These are phyloP conservation scores for Trypanosoma lewisi DNA, from an alignment of 208 protist species.

Conservation along the genomic window DNA sequence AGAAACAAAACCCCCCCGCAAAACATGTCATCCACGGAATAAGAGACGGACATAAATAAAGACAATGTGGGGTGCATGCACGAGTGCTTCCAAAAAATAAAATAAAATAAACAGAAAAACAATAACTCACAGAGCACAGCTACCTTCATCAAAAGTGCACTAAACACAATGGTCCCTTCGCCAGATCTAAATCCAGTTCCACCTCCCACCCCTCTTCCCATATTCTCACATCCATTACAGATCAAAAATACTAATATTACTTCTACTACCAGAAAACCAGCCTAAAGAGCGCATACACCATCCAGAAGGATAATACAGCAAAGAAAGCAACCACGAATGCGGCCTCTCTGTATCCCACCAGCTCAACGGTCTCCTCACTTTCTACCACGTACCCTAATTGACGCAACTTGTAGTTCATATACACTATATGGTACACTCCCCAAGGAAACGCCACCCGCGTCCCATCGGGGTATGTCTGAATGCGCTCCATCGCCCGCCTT, in stretches of 20 bases:
- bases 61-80: no score
- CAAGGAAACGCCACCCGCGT: constrained; percentile 65
- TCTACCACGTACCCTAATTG: constrained; percentile 57
- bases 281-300: constrained; percentile 35
- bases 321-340: constrained; percentile 34
- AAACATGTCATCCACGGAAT: no score
- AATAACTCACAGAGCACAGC: no score
- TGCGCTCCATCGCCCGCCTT: constrained; percentile 70
- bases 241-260: not conserved
- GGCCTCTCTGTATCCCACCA: constrained; percentile 60
- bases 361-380: constrained; percentile 54
- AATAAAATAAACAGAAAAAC: no score
- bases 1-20: no score
- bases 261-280: constrained; percentile 33
- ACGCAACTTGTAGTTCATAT: constrained; percentile 73
- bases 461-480: constrained; percentile 66
- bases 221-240: not conserved
- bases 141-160: no score
- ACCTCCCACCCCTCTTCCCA: not conserved
- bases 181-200: no score
- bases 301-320: constrained; percentile 31
- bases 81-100: no score
- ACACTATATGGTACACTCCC: constrained; percentile 85
- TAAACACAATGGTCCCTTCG: no score
- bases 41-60: no score